Percentiles rank a stretch among this genome's conserved stretches.
Conservation (phyloP, 148 eudicot genomes). For the Salicornia ramosissima region DNA sequence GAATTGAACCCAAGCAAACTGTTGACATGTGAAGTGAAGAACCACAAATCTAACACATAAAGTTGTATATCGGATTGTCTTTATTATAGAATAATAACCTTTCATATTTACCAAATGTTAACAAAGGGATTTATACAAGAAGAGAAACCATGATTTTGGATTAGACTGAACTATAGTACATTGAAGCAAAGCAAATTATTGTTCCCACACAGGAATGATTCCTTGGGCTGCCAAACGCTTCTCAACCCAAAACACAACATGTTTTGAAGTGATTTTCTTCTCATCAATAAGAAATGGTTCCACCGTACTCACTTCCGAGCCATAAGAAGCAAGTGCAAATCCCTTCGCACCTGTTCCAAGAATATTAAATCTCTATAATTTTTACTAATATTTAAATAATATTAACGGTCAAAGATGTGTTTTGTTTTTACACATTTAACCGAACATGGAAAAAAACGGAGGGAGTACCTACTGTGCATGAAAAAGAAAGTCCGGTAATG, state of each 20-base stretch:
- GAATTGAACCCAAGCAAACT: too few species aligned
- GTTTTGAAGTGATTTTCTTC: slow-evolving; percentile 69
- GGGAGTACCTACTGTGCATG: not conserved
- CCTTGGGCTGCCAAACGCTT: slow-evolving; percentile 96
- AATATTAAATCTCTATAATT: too few species aligned
- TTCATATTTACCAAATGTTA: not conserved
- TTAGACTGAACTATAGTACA: not conserved
- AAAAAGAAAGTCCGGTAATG: not conserved
- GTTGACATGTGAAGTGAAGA: too few species aligned
- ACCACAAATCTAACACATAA: too few species aligned
- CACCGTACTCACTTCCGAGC: slow-evolving; percentile 65
- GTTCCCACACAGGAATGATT: slow-evolving; percentile 72
- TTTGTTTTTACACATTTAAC: too few species aligned
- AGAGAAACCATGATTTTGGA: not conserved
- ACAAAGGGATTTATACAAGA: slow-evolving; percentile 9
- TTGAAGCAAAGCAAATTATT: slow-evolving; percentile 17
- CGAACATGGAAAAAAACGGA: too few species aligned
- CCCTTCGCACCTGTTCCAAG: slow-evolving; percentile 61
- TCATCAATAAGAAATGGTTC: slow-evolving; percentile 91
- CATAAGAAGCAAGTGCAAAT: slow-evolving; percentile 61
- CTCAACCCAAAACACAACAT: slow-evolving; percentile 84
- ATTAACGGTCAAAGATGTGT: too few species aligned
- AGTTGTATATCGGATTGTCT: too few species aligned
- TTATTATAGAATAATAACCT: too few species aligned
- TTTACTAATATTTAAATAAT: too few species aligned